Percentiles rank a stretch among this genome's conserved stretches.
These are phyloP conservation scores for Purshia tridentata DNA, from an alignment of 306 rosid species.

Conservation along the genomic window DNA sequence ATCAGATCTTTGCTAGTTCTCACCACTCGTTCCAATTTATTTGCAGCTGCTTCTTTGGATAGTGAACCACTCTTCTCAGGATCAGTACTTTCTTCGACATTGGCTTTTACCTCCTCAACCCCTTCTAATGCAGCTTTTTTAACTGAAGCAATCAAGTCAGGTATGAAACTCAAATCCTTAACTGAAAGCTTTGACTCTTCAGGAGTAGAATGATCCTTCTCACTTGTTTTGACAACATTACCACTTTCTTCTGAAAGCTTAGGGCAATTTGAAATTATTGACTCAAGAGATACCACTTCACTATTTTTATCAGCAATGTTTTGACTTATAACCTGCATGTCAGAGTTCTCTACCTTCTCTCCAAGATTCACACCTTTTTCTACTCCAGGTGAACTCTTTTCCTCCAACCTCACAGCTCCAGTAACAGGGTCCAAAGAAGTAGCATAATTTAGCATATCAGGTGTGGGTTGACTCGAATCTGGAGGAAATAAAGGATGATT, in stretches of 20 bases:
- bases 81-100: constrained; percentile 37
- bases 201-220: constrained; percentile 37
- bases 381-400: constrained; percentile 37
- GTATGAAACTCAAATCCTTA: constrained; percentile 61
- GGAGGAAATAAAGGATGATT: constrained; percentile 35
- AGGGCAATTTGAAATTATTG: constrained; percentile 27
- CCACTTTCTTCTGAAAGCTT: constrained; percentile 39
- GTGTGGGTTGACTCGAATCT: constrained; percentile 40
- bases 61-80: constrained; percentile 31
- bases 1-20: constrained; percentile 32
- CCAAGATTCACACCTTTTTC: constrained; percentile 32
- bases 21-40: constrained; percentile 61
- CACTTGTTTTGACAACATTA: constrained; percentile 38
- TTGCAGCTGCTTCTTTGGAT: constrained; percentile 44
- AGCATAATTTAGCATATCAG: constrained; percentile 32
- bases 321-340: constrained; percentile 32
- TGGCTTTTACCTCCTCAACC: constrained; percentile 55
- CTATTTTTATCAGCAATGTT: constrained; percentile 32
- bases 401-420: constrained; percentile 38
- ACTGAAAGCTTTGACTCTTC: constrained; percentile 47
- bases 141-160: constrained; percentile 83
- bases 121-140: constrained; percentile 72
- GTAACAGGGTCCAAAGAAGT: constrained; percentile 32
- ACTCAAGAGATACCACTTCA: constrained; percentile 33
- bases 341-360: constrained; percentile 36